Conservation (phyloP, 2,329 filamentous ascomycete genomes). For the Exophiala aquamarina region DNA sequence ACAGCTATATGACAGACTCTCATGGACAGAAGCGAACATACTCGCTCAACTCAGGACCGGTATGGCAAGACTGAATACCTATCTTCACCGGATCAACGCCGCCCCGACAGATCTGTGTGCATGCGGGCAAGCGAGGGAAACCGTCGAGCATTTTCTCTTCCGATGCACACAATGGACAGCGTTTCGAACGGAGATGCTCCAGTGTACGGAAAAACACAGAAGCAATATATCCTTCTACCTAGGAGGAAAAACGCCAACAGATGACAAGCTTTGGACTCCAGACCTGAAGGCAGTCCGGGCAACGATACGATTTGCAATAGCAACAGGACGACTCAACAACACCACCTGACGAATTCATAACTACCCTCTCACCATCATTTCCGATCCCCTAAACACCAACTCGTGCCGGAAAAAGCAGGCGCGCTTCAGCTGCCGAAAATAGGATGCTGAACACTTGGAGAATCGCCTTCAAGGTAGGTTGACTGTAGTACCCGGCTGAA, state of each 20-base stretch:
- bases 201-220: slow-evolving; percentile 27
- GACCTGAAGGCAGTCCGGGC: slow-evolving; percentile 32
- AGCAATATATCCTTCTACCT: slow-evolving; percentile 33
- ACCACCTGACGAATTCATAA: slow-evolving; percentile 20
- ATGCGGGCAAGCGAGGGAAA: slow-evolving; percentile 29
- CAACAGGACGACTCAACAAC: slow-evolving; percentile 27
- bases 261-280: slow-evolving; percentile 31
- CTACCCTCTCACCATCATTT: slow-evolving; percentile 22
- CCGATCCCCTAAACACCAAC: slow-evolving; percentile 10
- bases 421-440: slow-evolving; percentile 37
- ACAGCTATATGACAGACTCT: slow-evolving; percentile 19
- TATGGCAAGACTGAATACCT: slow-evolving; percentile 34
- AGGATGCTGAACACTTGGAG: slow-evolving; percentile 38
- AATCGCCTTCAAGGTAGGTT: slow-evolving; percentile 37
- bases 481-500: no score
- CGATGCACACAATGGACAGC: slow-evolving; percentile 30
- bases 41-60: slow-evolving; percentile 32
- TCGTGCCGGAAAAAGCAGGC: slow-evolving; percentile 31
- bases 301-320: slow-evolving; percentile 34
- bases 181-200: slow-evolving; percentile 27
- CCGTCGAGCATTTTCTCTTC: slow-evolving; percentile 32
- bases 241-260: slow-evolving; percentile 25
- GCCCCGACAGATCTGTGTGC: slow-evolving; percentile 23
- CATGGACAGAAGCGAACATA: slow-evolving; percentile 33
- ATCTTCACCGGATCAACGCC: slow-evolving; percentile 21